Base-by-base conservation (phyloP, 164 flowering plant genomes). In the Saururus chinensis region DNA sequence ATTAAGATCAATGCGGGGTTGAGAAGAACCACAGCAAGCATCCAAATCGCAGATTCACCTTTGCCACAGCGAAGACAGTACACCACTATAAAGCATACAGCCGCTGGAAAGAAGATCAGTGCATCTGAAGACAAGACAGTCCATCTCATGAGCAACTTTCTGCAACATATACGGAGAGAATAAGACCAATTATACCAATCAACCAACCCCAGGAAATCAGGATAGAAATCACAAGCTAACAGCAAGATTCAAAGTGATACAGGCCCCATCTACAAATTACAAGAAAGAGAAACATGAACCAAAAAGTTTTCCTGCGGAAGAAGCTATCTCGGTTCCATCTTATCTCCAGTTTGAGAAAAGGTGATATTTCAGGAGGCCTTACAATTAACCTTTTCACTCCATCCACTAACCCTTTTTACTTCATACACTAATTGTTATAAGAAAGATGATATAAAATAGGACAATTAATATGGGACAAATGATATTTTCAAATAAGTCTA, bases 121-220 rank as follows among this genome's bases (percentile, higher is more conserved):
- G 52, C 69, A 77, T 93, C 98, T 65, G 96, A 89, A 20, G 82
- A 80, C 72, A 89, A 74, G 51, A 88, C 97, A 19, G 96, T 88
- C 96, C 82, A 85, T 73, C 98, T 84, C 98, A 92, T 89, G 30
- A 92, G 83, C 68, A 89, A 68, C 60, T 93, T 93, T 55, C 98
- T 92, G 82, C 85, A 45, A 45, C 49, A 45, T 17, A 3, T 45
- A 45, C 80, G 8, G 57, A 48, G 16, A 48, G 35, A 51, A 52
- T 16, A 14, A 23, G 63, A 60, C 14, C 0, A 12, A 8, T 45
- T 30, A 30, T 6, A 30, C 11, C 4, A 45, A 8, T 45, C 49
- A 45, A 45, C 49, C 14, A 45, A 12, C 49, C 17, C 14, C 35
- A 53, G 11, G 23, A 17, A 58, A 37, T 35, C 60, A 58, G n/a